phyloP scores from a whole-genome alignment of 2,329 filamentous ascomycete genomes.

The Botrytis fabae region DNA sequence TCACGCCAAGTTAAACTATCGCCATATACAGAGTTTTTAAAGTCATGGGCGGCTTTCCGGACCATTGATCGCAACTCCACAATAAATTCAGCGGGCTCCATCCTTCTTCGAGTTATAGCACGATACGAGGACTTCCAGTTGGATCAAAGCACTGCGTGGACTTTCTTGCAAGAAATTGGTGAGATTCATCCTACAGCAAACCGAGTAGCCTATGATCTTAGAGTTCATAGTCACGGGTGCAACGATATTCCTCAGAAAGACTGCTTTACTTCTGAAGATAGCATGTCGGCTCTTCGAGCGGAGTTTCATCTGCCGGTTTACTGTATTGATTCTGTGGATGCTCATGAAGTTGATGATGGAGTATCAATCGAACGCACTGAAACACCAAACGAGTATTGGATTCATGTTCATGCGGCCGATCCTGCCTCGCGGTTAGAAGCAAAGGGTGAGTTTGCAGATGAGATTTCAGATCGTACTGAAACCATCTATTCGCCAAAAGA shows the following conservation, averaged over 20 bases:
- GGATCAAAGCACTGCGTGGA: conserved; percentile 53
- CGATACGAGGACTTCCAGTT: conserved; percentile 57
- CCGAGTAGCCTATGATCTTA: conserved; percentile 59
- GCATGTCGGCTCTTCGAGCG: conserved; percentile 54
- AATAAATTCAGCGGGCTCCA: conserved; percentile 61
- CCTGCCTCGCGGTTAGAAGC: conserved; percentile 69
- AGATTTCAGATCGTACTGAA: conserved; percentile 60
- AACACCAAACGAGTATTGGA: conserved; percentile 61
- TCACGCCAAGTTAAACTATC: conserved; percentile 9
- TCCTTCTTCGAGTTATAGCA: conserved; percentile 61
- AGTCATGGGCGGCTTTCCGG: conserved; percentile 63
- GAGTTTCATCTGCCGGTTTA: conserved; percentile 64
- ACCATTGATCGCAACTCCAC: conserved; percentile 54
- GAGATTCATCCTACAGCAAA: conserved; percentile 71
- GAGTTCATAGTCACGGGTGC: conserved; percentile 42
- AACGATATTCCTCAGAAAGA: conserved; percentile 2
- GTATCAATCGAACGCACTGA: conserved; percentile 66
- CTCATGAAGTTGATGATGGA: conserved; percentile 76
- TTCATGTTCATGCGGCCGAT: conserved; percentile 78
- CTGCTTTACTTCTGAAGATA: conserved; percentile 42
- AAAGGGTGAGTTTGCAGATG: conserved; percentile 57
- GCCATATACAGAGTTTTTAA: conserved; percentile 53
- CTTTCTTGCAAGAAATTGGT: conserved; percentile 75
- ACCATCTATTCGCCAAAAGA: conserved; percentile 62
- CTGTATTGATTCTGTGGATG: conserved; percentile 68